A percentile compares a stretch with the other conserved stretches of the same genome.
Conservation (phyloP, 495 filamentous ascomycete species). For the Podospora fimiseda region DNA sequence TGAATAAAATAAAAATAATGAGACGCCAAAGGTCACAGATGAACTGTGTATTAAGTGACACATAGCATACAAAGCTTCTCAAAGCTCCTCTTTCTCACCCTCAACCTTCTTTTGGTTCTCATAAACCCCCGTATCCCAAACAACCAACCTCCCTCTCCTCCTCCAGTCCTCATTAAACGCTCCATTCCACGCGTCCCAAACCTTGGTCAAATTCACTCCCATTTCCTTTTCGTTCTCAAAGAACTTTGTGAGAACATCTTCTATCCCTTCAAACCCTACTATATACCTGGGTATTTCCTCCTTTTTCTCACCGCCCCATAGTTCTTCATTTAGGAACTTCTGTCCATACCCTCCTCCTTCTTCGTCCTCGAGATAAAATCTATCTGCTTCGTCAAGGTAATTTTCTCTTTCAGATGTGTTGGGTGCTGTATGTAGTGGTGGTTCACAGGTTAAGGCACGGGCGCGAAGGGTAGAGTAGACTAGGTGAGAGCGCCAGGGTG, state of each 20-base stretch:
- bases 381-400: slow-evolving; percentile 86
- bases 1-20: no score
- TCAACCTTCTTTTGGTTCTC: no score
- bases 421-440: slow-evolving; percentile 61
- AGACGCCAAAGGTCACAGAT: no score
- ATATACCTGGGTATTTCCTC: slow-evolving; percentile 49
- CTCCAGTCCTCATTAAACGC: slow-evolving; percentile 85
- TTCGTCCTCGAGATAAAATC: slow-evolving; percentile 55
- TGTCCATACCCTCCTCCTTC: slow-evolving; percentile 17
- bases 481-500: slow-evolving; percentile 88
- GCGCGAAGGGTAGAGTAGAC: slow-evolving; percentile 66
- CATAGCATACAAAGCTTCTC: no score
- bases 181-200: slow-evolving; percentile 73
- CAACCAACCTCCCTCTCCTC: slow-evolving; percentile 76
- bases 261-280: slow-evolving; percentile 50
- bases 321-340: slow-evolving; percentile 49
- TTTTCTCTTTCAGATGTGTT: slow-evolving; percentile 42
- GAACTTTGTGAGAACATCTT: slow-evolving; percentile 36
- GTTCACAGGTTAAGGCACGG: slow-evolving; percentile 88
- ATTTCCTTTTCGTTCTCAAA: slow-evolving; percentile 31
- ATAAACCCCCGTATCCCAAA: no score
- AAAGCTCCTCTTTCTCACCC: no score
- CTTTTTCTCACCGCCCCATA: slow-evolving; percentile 31
- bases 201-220: slow-evolving; percentile 43
- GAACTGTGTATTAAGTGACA: no score